Percentiles rank a stretch among this genome's conserved stretches.
Evolutionary conservation across 306 rosid genomes (phyloP).

Genomic region (barrel medic (Medicago truncatula)): MtrunA17r5.0-ANR NC_053049.1:17177001-17177500

Average conservation of each 20-base stretch:
- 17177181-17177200: conserved; percentile 59
- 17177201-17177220: conserved; percentile 60
- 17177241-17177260: background rate
- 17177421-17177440: background rate
- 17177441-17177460: background rate
- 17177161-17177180: conserved; percentile 55
- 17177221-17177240: conserved; percentile 58
- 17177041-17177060: conserved; percentile 74
- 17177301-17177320: background rate
- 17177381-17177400: background rate
- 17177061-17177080: conserved; percentile 49
- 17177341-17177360: background rate
- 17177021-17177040: conserved; percentile 50
- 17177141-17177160: conserved; percentile 65
- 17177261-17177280: conserved; percentile 16
- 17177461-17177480: background rate
- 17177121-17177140: conserved; percentile 77
- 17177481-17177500: conserved; percentile 2
- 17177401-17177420: background rate
- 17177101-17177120: conserved; percentile 61
- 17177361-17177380: background rate
- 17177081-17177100: conserved; percentile 47
- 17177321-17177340: background rate
- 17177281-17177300: background rate
- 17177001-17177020: conserved; percentile 36